These are phyloP conservation scores for Torulaspora delbrueckii DNA, from an alignment of 805 yeast species.

Conservation along the genomic window DNA sequence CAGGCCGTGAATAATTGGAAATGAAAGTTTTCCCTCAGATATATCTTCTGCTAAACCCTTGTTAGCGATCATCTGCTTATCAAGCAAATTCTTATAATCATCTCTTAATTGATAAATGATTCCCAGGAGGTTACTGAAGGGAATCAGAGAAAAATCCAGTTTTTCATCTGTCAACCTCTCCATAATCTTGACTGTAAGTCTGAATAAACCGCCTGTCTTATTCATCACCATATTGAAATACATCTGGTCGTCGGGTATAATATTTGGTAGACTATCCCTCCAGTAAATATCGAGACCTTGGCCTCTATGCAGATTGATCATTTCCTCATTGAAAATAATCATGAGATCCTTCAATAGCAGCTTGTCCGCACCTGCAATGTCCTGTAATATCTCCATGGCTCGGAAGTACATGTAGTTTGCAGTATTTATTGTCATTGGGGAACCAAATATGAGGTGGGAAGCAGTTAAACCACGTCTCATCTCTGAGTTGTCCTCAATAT, in stretches of 20 bases:
- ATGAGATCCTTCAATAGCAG: slow-evolving; percentile 29
- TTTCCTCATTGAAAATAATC: slow-evolving; percentile 58
- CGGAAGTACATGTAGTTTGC: slow-evolving; percentile 78
- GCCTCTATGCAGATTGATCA: slow-evolving; percentile 79
- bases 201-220: slow-evolving; percentile 84
- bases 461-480: slow-evolving; percentile 73
- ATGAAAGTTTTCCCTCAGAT: slow-evolving; percentile 83
- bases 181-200: slow-evolving; percentile 67
- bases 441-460: slow-evolving; percentile 73
- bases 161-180: slow-evolving; percentile 33
- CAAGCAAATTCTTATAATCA: slow-evolving; percentile 68
- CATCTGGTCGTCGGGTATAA: slow-evolving; percentile 55
- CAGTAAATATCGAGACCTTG: slow-evolving; percentile 87
- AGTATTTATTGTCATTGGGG: slow-evolving; percentile 74
- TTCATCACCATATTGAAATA: slow-evolving; percentile 79
- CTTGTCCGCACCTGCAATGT: slow-evolving; percentile 27
- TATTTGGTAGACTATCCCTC: slow-evolving; percentile 53
- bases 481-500: slow-evolving; percentile 74
- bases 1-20: slow-evolving; percentile 73
- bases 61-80: slow-evolving; percentile 43
- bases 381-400: slow-evolving; percentile 51
- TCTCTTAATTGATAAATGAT: slow-evolving; percentile 80
- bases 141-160: slow-evolving; percentile 38
- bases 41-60: slow-evolving; percentile 85
- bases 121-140: slow-evolving; percentile 73